Base-by-base conservation (phyloP, 345 rosid species). In the Kandelia obovata region DNA sequence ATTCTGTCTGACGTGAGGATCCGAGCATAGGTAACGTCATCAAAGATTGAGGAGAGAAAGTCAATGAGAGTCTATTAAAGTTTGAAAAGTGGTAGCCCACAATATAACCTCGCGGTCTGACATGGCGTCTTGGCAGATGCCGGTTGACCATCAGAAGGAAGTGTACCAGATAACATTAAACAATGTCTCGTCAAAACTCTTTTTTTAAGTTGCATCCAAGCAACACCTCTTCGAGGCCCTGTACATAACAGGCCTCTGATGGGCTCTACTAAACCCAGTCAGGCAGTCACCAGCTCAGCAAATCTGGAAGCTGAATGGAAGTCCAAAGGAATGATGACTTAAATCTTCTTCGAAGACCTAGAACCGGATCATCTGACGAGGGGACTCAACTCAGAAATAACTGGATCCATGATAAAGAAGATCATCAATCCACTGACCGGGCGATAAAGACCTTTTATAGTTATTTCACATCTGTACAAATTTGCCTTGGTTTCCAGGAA, bases 281-380 rank as follows among this genome's bases (percentile, higher is more conserved):
- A 25, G 59, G 28, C 25, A 5, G 59, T 10, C 65, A 71, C 63
- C 81, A 77, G 64, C 69, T 46, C 77, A 58, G 67, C 73, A 75
- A 74, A 81, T 79, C 83, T 67, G 72, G 68, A 71, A 68, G 75
- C 72, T 47, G 31, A 51, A 74, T 43, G 62, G 65, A 66, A 61
- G 71, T 60, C 66, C 43, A 39, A 58, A 68, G 64, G 19, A 20
- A 78, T 75, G 71, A 87, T 84, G 73, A 81, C 75, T 52, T 66
- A 78, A 66, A 81, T 87, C 87, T 85, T 81, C 74, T 70, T 78
- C 70, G 85, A 80, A 87, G 89, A 80, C 82, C 82, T 51, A 74
- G 77, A 62, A 10, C 56, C 52, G 71, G 80, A 75, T 81, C 49
- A 77, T 68, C 79, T 78, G 75, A 77, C 77, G 21, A 34, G 26